Evolutionary conservation across 2,329 filamentous ascomycete species (phyloP), one percentile per base, ranked within the genome.

Genomic region (Venturia carpophila): DNA sequence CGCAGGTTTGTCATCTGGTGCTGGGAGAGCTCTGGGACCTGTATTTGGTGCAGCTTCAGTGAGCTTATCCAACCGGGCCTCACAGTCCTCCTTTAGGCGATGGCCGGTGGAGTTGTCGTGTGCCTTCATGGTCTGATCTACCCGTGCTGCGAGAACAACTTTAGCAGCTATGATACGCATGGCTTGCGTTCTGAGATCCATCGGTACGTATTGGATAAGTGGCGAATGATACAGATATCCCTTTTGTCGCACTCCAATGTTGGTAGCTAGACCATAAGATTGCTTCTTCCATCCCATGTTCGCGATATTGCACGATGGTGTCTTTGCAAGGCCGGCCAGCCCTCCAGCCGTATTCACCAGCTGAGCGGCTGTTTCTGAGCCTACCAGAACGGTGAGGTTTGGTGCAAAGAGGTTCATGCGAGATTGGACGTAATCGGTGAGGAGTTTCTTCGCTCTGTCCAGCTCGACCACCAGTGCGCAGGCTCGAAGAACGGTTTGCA

Each of bases 351-450:
- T 91, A 76, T 97, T 97, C 71, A 99, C 88, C n/a, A 99, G 84
- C 77, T 97, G 93, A 4, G 94, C 94, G 9, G 94, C 93, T 2
- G 93, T 97, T 21, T 96, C 82, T 0, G 93, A 94, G 21, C 94
- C 94, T 66, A 99, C 90, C 21, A 99, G 84, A 1, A 87, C 87
- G 0, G 94, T 96, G 64, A 97, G 78, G 71, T 99, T 99, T 0
- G 94, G 94, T 5, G 94, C 94, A 73, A 97, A 97, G 42, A 96
- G 82, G 69, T 89, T 94, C 91, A 99, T 97, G 67, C 94, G 90
- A 43, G 93, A 97, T 77, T 97, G 91, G 19, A 99, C 94, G 72
- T 96, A 99, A 73, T 94, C 89, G 1, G 91, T 96, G 64, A 99
- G 82, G 0, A 87, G 89, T 67, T 84, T 88, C 76, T 97, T 97